These are phyloP conservation scores for Prinsepia uniflora DNA, from an alignment of 306 rosid genomes.

Conservation along the genomic window DNA sequence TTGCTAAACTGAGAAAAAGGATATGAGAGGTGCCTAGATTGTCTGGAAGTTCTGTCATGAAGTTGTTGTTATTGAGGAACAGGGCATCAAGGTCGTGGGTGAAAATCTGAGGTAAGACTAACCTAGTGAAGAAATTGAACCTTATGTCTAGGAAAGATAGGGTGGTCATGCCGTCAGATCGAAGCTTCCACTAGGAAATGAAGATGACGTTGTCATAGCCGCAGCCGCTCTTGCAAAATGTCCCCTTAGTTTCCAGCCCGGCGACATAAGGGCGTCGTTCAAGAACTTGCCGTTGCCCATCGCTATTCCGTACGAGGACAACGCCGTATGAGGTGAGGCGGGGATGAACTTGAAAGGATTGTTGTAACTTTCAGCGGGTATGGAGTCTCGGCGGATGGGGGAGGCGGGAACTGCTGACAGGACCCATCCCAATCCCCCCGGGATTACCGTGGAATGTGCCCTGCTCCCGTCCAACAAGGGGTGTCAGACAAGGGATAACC, in stretches of 20 bases:
- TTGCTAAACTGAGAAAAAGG: conserved; percentile 78
- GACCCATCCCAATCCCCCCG: too few species aligned
- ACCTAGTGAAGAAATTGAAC: too few species aligned
- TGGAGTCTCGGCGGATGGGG: conserved; percentile 36
- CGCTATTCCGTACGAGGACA: conserved; percentile 31
- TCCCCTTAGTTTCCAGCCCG: conserved; percentile 35
- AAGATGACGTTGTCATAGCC: conserved; percentile 41
- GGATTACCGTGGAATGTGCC: too few species aligned
- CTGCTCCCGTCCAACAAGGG: too few species aligned
- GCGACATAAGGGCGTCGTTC: conserved; percentile 39
- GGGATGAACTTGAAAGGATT: conserved; percentile 40
- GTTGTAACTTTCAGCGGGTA: conserved; percentile 44
- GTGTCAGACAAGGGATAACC: too few species aligned
- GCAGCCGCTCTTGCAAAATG: conserved; percentile 27
- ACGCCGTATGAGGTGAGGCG: conserved; percentile 33
- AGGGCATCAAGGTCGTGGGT: too few species aligned
- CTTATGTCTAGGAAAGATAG: too few species aligned
- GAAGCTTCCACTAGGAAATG: conserved; percentile 34
- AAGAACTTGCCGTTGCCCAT: conserved; percentile 39
- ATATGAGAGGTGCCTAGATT: too few species aligned
- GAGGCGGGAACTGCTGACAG: conserved; percentile 14
- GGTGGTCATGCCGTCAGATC: too few species aligned
- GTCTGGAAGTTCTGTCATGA: too few species aligned
- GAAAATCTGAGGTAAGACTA: too few species aligned
- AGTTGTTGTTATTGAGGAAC: too few species aligned